Percentiles rank a stretch among this genome's conserved stretches.
phyloP scores from a whole-genome alignment of 2,329 filamentous ascomycete genomes.

The Xylariomycetidae sp. region DNA sequence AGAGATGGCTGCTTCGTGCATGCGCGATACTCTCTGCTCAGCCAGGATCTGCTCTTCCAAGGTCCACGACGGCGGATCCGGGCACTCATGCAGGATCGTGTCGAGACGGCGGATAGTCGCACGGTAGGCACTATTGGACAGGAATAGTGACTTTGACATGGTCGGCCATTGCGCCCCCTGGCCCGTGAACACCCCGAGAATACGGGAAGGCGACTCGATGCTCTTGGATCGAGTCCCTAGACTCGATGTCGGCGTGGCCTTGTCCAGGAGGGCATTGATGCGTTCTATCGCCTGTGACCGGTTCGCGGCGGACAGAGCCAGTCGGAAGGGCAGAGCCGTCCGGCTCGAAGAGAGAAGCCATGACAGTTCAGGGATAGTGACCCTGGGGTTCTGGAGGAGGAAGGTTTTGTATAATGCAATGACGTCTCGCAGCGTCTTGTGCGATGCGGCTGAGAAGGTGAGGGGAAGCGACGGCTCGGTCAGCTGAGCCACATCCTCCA shows the following conservation, averaged over 20 bases:
- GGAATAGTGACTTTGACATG: conserved; percentile 27
- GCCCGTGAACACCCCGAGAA: conserved; percentile 29
- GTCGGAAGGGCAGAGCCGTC: conserved; percentile 26
- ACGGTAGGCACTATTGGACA: conserved; percentile 25
- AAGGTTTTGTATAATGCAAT: conserved; percentile 23
- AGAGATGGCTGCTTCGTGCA: conserved; percentile 34
- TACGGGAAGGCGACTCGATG: conserved; percentile 12
- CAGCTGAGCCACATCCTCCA: conserved; percentile 1
- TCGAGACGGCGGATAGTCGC: conserved; percentile 29
- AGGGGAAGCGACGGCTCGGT: conserved; percentile 23
- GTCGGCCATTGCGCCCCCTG: conserved; percentile 31
- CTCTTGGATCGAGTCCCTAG: conserved; percentile 18
- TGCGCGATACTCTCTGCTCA: conserved; percentile 17
- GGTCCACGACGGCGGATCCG: conserved; percentile 25
- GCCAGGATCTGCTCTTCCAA: conserved; percentile 30
- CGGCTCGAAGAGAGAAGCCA: conserved; percentile 27
- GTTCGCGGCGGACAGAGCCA: conserved; percentile 21
- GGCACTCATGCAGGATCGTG: conserved; percentile 13
- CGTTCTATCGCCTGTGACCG: conserved; percentile 13
- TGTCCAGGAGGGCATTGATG: conserved; percentile 20
- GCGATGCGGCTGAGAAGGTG: conserved; percentile 32
- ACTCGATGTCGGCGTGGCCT: conserved; percentile 3
- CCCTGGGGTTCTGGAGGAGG: conserved; percentile 14
- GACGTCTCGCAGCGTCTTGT: conserved; percentile 26
- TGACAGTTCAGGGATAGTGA: conserved; percentile 20